These are phyloP conservation scores for Arthrobotrys sphaeroides DNA, from an alignment of 2,329 filamentous ascomycete genomes.

Conservation along the genomic window DNA sequence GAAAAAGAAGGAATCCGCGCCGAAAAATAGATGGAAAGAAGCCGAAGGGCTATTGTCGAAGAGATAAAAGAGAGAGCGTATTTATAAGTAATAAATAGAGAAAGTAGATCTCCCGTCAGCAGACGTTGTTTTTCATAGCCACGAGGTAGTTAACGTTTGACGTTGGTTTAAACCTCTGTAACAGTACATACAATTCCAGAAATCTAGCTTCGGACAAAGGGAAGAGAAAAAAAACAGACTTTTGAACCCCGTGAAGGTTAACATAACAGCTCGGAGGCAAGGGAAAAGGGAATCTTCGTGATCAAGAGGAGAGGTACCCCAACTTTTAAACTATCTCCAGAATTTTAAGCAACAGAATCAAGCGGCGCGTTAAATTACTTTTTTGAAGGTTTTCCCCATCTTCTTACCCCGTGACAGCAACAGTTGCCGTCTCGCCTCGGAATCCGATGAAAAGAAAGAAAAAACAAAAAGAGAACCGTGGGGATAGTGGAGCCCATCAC, in stretches of 20 bases:
- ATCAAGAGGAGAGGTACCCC: slow-evolving; percentile 1
- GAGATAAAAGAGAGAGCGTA: slow-evolving; percentile 59
- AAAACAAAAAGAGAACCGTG: slow-evolving; percentile 16
- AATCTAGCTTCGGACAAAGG: slow-evolving; percentile 38
- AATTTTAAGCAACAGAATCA: neutral
- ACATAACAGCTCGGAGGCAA: slow-evolving; percentile 60
- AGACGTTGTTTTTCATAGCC: neutral
- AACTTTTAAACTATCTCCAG: too few species aligned
- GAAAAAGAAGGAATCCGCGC: slow-evolving; percentile 61
- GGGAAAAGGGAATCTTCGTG: slow-evolving; percentile 58
- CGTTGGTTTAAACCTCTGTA: neutral
- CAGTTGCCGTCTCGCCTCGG: slow-evolving; percentile 24
- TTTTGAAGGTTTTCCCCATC: too few species aligned
- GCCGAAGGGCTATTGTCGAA: slow-evolving; percentile 61
- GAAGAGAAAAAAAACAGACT: slow-evolving; percentile 59
- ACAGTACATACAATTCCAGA: neutral
- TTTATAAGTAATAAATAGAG: slow-evolving; percentile 40
- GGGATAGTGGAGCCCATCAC: slow-evolving; percentile 1
- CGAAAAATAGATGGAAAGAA: slow-evolving; percentile 16
- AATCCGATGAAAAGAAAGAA: neutral
- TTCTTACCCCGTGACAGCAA: slow-evolving; percentile 28
- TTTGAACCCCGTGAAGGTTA: slow-evolving; percentile 60
- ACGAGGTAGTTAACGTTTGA: neutral
- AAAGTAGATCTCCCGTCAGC: slow-evolving; percentile 42
- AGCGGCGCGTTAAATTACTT: neutral